Percentiles rank a stretch among this genome's conserved stretches.
phyloP scores from a whole-genome alignment of 2,329 filamentous ascomycete genomes.

The Diaporthe vexans region DNA sequence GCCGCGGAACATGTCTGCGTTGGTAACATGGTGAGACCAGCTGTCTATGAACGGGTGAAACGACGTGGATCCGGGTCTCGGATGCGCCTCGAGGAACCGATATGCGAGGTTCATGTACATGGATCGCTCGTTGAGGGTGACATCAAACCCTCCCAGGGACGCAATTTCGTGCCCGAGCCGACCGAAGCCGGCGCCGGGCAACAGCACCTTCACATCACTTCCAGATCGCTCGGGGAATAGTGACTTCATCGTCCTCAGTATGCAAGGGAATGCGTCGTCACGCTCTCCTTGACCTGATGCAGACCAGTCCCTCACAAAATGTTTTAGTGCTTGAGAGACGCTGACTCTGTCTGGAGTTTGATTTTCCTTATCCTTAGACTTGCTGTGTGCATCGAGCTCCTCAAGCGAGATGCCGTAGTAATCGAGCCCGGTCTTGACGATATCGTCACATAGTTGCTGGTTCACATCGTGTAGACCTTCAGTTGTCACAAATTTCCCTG shows the following conservation, averaged over 20 bases:
- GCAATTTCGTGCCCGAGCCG: background rate
- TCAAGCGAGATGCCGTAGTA: background rate
- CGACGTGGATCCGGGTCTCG: background rate
- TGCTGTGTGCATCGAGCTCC: conserved; percentile 5
- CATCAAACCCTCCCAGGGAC: background rate
- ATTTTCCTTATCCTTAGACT: background rate
- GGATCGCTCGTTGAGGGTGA: background rate
- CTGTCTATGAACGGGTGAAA: background rate
- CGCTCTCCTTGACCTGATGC: background rate
- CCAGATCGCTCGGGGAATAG: background rate
- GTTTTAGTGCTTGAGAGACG: background rate
- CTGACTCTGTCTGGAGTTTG: background rate
- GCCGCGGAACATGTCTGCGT: background rate
- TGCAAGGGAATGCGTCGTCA: background rate
- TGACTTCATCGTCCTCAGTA: background rate
- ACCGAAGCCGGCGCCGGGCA: background rate
- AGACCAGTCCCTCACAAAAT: conserved; percentile 8
- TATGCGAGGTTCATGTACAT: conserved; percentile 2
- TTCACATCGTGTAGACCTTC: background rate
- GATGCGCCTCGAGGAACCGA: background rate
- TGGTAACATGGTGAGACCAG: conserved; percentile 3
- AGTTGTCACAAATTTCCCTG: background rate
- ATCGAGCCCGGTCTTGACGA: background rate
- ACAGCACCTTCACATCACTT: background rate
- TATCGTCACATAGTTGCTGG: background rate